phyloP scores from a whole-genome alignment of 2,329 filamentous ascomycete genomes.

The Aspergillus sp. region DNA sequence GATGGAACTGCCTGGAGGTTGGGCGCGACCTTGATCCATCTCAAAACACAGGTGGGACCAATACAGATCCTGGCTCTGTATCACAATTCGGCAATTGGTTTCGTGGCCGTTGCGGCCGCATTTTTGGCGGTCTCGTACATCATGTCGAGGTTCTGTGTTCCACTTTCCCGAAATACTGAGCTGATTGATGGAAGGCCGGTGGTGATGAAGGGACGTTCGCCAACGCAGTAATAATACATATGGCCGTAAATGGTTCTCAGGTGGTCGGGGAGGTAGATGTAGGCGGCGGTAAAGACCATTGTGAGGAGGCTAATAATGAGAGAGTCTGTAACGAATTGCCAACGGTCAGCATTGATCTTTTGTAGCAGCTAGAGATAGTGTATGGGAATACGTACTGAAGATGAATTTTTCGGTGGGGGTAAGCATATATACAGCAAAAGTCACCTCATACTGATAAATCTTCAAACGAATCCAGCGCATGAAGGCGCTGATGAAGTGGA shows the following conservation, averaged over 20 bases:
- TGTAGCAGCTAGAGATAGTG: neutral
- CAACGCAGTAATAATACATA: conserved; percentile 91
- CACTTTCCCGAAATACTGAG: conserved; percentile 26
- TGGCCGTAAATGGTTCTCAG: conserved; percentile 75
- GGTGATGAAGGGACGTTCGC: conserved; percentile 53
- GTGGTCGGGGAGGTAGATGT: conserved; percentile 92
- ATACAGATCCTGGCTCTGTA: no score
- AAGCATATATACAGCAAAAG: conserved; percentile 94
- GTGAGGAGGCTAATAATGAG: conserved; percentile 85
- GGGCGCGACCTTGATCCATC: no score
- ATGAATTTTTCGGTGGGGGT: conserved; percentile 94
- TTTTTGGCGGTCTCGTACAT: conserved; percentile 46
- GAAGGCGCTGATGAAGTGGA: conserved; percentile 45
- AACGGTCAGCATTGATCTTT: no score
- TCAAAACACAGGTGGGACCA: no score
- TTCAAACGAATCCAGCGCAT: conserved; percentile 88
- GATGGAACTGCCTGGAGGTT: no score
- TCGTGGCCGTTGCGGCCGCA: conserved; percentile 33
- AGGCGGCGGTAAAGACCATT: conserved; percentile 78
- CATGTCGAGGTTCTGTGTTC: conserved; percentile 37
- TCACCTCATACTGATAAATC: conserved; percentile 97
- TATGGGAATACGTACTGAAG: conserved; percentile 66
- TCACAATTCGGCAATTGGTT: conserved; percentile 30
- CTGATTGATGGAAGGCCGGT: conserved; percentile 26
- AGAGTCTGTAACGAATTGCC: conserved; percentile 57